These are phyloP conservation scores for Tetrapisispora iriomotensis DNA, from an alignment of 805 yeast species.

Conservation along the genomic window DNA sequence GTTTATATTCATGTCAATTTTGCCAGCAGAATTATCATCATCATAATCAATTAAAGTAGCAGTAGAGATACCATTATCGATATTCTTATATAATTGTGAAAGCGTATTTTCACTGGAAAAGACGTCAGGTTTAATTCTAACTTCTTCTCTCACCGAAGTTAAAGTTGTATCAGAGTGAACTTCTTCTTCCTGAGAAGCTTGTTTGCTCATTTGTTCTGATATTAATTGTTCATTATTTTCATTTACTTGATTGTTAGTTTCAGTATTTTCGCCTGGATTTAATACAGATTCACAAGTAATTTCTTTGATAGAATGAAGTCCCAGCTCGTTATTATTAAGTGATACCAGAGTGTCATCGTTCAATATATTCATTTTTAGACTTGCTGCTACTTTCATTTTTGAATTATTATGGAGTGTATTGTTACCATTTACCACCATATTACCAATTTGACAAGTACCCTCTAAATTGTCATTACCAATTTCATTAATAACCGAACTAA, in stretches of 20 bases:
- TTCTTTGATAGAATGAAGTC: conserved; percentile 18
- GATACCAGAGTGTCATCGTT: conserved; percentile 13
- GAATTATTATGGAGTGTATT: conserved; percentile 2
- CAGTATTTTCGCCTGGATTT: not conserved
- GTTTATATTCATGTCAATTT: not conserved
- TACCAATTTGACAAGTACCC: conserved; percentile 20
- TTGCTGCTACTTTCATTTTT: conserved; percentile 4
- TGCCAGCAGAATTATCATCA: not conserved
- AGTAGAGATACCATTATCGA: not conserved
- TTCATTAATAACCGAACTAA: conserved; percentile 10
- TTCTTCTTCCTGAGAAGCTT: not conserved
- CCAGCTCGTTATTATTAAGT: conserved; percentile 14
- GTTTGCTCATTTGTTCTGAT: not conserved
- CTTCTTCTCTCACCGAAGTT: not conserved
- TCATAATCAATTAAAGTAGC: not conserved
- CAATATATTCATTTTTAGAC: conserved; percentile 8
- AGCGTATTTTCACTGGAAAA: not conserved
- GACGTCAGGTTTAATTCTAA: not conserved
- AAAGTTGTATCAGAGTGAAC: conserved; percentile 3
- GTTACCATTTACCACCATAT: conserved; percentile 14
- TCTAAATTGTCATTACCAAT: conserved; percentile 4
- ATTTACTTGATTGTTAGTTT: too few species aligned
- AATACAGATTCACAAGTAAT: conserved; percentile 8
- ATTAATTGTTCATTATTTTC: too few species aligned
- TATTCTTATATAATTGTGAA: not conserved